A percentile compares a stretch with the other conserved stretches of the same genome.
Evolutionary conservation across 192 early-diverging fungal genomes (phyloP).

Genomic region (Irineochytrium annulatum): DNA sequence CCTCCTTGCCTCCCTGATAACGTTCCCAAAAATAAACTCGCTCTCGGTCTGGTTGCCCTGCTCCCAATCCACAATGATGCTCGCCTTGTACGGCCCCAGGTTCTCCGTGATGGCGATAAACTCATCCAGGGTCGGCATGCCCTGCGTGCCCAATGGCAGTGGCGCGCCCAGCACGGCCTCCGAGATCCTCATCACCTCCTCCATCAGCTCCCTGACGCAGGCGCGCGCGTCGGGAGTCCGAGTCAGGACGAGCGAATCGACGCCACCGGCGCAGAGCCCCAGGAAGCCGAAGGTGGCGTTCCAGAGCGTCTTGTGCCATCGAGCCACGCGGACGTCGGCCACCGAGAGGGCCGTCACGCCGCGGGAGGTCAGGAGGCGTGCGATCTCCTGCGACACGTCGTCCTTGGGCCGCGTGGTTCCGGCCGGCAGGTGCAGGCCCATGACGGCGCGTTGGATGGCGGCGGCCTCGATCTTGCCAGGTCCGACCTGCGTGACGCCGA

Average conservation of each 20-base stretch:
- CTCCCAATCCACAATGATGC: constrained; percentile 3
- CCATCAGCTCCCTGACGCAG: background rate
- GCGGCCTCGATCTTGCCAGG: background rate
- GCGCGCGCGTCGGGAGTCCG: background rate
- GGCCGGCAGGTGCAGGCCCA: background rate
- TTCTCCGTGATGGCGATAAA: background rate
- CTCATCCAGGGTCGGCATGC: constrained; percentile 1
- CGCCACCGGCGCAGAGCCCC: background rate
- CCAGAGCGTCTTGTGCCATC: constrained; percentile 10
- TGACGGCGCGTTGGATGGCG: background rate
- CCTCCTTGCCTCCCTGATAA: background rate
- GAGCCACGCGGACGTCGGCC: constrained; percentile 1
- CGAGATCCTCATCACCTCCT: background rate
- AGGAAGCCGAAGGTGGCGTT: constrained; percentile 5
- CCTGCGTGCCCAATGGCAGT: background rate
- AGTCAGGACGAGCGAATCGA: background rate
- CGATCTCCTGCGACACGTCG: no score
- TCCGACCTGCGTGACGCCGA: background rate
- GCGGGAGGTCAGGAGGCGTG: background rate
- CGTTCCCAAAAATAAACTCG: background rate
- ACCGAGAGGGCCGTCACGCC: background rate
- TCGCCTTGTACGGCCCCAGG: background rate
- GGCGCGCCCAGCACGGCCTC: background rate
- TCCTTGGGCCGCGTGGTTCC: no score
- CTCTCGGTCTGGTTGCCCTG: background rate